Percentiles rank a stretch among this genome's conserved stretches.
These are phyloP conservation scores for Sonneratia alba DNA, from an alignment of 345 rosid genomes.

Conservation along the genomic window DNA sequence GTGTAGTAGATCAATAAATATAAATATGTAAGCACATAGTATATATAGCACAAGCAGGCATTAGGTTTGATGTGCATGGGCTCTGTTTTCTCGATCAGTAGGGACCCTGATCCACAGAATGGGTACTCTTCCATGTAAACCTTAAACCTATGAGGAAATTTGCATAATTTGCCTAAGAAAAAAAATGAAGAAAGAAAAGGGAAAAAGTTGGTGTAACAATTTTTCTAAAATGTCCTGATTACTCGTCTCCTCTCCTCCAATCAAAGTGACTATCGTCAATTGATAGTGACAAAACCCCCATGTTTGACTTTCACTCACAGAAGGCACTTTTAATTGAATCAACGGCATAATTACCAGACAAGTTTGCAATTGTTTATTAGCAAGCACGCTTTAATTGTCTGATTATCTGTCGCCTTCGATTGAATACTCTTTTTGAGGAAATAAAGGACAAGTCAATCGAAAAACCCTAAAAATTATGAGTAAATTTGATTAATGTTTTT, in stretches of 20 bases:
- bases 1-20: no score
- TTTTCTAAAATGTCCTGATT: not conserved
- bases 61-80: no score
- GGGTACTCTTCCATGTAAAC: no score
- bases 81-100: no score
- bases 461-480: not conserved
- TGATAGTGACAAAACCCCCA: not conserved
- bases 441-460: not conserved
- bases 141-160: no score
- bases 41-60: no score
- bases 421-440: not conserved
- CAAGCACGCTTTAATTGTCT: not conserved
- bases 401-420: conserved; percentile 8
- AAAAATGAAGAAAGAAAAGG: no score
- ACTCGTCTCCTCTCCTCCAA: not conserved
- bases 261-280: not conserved
- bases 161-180: no score
- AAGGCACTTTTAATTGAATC: not conserved
- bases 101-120: no score
- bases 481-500: no score
- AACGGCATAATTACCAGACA: not conserved
- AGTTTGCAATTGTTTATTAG: not conserved
- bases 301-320: not conserved
- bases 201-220: not conserved
- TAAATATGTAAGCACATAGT: no score